Conservation (phyloP, 129 eudicot genomes). For the Centrapalus pauciflorus region DNA sequence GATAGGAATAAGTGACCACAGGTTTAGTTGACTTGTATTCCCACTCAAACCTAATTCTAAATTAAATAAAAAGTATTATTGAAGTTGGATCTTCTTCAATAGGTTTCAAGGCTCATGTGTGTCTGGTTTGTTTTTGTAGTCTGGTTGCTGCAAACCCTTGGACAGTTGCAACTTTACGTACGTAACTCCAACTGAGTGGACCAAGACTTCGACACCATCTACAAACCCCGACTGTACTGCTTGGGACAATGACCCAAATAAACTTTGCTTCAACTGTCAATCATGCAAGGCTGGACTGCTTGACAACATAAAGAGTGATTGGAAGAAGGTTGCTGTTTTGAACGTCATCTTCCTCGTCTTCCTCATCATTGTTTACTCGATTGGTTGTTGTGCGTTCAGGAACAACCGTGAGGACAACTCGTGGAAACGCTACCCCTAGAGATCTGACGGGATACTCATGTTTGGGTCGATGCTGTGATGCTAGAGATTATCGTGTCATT, state of each 20-base stretch:
- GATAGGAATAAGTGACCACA: slow-evolving; percentile 11
- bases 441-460: background rate
- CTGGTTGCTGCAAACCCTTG: slow-evolving; percentile 95
- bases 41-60: background rate
- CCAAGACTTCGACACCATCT: slow-evolving; percentile 10
- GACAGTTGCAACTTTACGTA: slow-evolving; percentile 48
- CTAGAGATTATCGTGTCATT: too few relatives aligned
- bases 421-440: slow-evolving; percentile 67
- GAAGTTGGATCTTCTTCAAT: background rate
- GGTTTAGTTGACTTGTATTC: slow-evolving; percentile 5
- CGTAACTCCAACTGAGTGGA: slow-evolving; percentile 71
- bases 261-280: slow-evolving; percentile 67
- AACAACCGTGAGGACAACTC: slow-evolving; percentile 76
- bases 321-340: slow-evolving; percentile 83
- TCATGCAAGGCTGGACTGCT: slow-evolving; percentile 94
- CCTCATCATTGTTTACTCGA: slow-evolving; percentile 65
- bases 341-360: slow-evolving; percentile 63
- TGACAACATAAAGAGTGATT: slow-evolving; percentile 75
- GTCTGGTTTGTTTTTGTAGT: slow-evolving; percentile 37
- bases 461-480: too few relatives aligned
- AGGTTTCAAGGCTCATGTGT: background rate
- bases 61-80: background rate
- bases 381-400: slow-evolving; percentile 80
- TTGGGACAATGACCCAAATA: slow-evolving; percentile 54
- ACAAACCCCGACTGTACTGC: slow-evolving; percentile 50